A percentile compares a stretch with the other conserved stretches of the same genome.
phyloP scores from a whole-genome alignment of 2,329 filamentous ascomycete genomes.

The Sarocladium brachiariae region DNA sequence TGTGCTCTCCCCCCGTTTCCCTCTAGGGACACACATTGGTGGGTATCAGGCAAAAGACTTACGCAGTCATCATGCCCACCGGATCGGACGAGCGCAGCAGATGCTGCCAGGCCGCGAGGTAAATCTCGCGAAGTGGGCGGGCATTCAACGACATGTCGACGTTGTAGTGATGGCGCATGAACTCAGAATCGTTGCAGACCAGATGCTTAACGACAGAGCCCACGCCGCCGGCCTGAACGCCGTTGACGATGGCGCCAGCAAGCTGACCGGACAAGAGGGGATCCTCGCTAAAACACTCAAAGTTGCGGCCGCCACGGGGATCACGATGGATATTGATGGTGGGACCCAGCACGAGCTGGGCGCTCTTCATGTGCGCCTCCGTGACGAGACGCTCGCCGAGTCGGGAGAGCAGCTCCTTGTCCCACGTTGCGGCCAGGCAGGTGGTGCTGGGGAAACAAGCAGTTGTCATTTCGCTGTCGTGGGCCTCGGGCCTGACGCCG shows the following conservation, averaged over 20 bases:
- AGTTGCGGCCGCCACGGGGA: conserved; percentile 35
- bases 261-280: conserved; percentile 34
- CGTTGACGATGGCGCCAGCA: conserved; percentile 31
- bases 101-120: conserved; percentile 30
- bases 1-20: too few relatives aligned
- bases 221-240: conserved; percentile 15
- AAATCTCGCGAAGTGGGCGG: conserved; percentile 30
- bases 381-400: conserved; percentile 11
- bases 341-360: conserved; percentile 64
- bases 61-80: conserved; percentile 29
- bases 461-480: conserved; percentile 13
- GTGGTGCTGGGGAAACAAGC: conserved; percentile 13
- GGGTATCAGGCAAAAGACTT: neutral
- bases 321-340: conserved; percentile 39
- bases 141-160: conserved; percentile 23
- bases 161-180: conserved; percentile 26
- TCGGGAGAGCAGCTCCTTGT: conserved; percentile 10
- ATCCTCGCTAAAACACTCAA: conserved; percentile 37
- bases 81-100: conserved; percentile 26
- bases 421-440: conserved; percentile 13
- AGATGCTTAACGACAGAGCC: conserved; percentile 12
- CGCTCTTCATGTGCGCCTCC: conserved; percentile 45
- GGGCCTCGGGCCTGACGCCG: conserved; percentile 13
- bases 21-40: too few relatives aligned
- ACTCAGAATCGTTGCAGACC: conserved; percentile 21